phyloP scores from a whole-genome alignment of 2,329 filamentous ascomycete genomes.

The Torrubiella hemipterigena region DNA sequence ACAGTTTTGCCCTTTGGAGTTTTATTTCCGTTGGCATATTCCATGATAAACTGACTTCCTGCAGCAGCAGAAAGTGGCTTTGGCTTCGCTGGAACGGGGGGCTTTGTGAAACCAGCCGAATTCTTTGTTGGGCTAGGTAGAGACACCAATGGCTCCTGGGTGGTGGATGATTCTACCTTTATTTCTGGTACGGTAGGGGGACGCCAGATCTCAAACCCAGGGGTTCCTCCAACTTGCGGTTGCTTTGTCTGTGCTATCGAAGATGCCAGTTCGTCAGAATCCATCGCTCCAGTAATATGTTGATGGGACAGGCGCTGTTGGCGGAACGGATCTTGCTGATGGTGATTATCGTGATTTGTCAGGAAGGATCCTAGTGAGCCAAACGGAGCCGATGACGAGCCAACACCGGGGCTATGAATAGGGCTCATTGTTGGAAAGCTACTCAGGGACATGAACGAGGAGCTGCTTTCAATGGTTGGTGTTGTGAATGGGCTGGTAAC shows the following conservation, averaged over 20 bases:
- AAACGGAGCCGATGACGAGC: slow-evolving; percentile 1
- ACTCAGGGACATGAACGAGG: slow-evolving; percentile 16
- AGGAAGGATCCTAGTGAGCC: slow-evolving; percentile 1
- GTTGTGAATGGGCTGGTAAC: slow-evolving; percentile 19
- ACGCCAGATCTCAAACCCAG: slow-evolving; percentile 6
- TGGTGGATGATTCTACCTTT: slow-evolving; percentile 3
- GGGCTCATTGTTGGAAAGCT: slow-evolving; percentile 18
- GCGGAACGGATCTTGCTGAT: no score
- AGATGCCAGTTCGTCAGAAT: background rate
- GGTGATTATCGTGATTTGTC: no score
- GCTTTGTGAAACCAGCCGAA: slow-evolving; percentile 20
- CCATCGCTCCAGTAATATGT: no score
- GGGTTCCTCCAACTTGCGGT: background rate
- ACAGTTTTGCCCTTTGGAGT: slow-evolving; percentile 22
- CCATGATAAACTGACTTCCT: slow-evolving; percentile 23
- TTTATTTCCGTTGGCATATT: slow-evolving; percentile 17
- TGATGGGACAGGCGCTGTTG: no score
- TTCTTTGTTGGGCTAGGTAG: no score
- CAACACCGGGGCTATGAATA: slow-evolving; percentile 15
- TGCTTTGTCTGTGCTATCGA: background rate
- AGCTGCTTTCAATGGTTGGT: slow-evolving; percentile 15
- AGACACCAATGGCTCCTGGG: background rate
- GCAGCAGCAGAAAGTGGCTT: slow-evolving; percentile 20
- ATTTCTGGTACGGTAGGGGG: background rate
- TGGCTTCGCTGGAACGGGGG: slow-evolving; percentile 25